Conservation (phyloP, 345 rosid genomes). For the Laguncularia racemosa region DNA sequence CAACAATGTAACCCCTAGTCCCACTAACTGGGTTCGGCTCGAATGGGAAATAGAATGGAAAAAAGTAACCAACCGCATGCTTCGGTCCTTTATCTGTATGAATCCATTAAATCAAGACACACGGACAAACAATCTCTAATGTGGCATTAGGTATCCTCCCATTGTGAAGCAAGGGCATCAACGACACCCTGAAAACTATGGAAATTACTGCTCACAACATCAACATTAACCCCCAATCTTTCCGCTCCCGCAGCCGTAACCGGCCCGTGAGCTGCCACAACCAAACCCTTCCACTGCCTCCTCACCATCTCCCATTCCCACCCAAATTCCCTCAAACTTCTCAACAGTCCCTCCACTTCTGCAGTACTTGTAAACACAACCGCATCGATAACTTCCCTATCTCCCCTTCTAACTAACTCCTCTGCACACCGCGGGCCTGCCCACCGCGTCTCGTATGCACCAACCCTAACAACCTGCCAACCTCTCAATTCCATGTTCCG, state of each 20-base stretch:
- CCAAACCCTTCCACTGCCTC: constrained; percentile 34
- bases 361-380: constrained; percentile 42
- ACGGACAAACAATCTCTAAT: no score
- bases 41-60: no score
- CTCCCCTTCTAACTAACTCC: constrained; percentile 19
- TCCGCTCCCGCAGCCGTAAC: constrained; percentile 50
- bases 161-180: constrained; percentile 24
- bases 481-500: constrained; percentile 26
- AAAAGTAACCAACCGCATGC: no score
- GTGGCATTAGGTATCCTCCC: constrained; percentile 7
- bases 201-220: constrained; percentile 30
- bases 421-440: constrained; percentile 35
- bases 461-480: constrained; percentile 39
- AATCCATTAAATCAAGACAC: no score
- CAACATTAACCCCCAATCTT: constrained; percentile 39
- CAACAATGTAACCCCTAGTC: no score
- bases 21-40: no score
- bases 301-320: constrained; percentile 46
- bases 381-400: constrained; percentile 25
- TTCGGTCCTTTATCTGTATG: no score
- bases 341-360: constrained; percentile 51
- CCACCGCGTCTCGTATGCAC: constrained; percentile 59
- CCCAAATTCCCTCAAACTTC: constrained; percentile 34
- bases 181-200: constrained; percentile 42
- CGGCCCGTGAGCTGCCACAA: constrained; percentile 53